These are phyloP conservation scores for Phalaenopsis aphrodite DNA, from an alignment of 106 monocot species.

Conservation along the genomic window DNA sequence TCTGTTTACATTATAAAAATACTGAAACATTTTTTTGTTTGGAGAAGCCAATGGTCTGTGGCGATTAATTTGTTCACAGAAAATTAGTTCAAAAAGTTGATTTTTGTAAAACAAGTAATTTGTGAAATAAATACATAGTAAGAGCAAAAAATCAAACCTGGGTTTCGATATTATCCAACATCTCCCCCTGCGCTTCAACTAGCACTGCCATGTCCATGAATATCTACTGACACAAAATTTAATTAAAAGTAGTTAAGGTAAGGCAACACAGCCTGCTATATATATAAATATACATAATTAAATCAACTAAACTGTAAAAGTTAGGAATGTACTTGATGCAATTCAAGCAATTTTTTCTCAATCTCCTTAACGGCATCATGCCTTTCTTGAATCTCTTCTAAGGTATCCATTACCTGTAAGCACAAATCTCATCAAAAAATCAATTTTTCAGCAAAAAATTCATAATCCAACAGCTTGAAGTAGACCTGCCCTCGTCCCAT, in stretches of 20 bases:
- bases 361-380: constrained; percentile 12
- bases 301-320: background rate
- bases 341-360: constrained; percentile 9
- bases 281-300: background rate
- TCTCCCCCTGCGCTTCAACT: constrained; percentile 10
- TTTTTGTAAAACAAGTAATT: too few species aligned
- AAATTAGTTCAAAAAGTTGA: too few species aligned
- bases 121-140: background rate
- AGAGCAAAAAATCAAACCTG: constrained; percentile 4
- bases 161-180: constrained; percentile 10
- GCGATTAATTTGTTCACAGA: too few species aligned
- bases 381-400: constrained; percentile 14
- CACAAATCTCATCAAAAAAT: background rate
- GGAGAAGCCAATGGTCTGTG: too few species aligned
- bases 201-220: constrained; percentile 16
- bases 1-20: too few species aligned
- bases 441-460: background rate
- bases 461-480: background rate
- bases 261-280: background rate
- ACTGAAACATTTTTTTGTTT: too few species aligned
- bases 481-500: constrained; percentile 50
- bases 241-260: background rate
- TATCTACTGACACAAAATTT: background rate
- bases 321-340: constrained; percentile 4
- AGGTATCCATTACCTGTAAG: constrained; percentile 6